phyloP scores from a whole-genome alignment of 106 monocot species.

The Phalaenopsis equestris region DNA sequence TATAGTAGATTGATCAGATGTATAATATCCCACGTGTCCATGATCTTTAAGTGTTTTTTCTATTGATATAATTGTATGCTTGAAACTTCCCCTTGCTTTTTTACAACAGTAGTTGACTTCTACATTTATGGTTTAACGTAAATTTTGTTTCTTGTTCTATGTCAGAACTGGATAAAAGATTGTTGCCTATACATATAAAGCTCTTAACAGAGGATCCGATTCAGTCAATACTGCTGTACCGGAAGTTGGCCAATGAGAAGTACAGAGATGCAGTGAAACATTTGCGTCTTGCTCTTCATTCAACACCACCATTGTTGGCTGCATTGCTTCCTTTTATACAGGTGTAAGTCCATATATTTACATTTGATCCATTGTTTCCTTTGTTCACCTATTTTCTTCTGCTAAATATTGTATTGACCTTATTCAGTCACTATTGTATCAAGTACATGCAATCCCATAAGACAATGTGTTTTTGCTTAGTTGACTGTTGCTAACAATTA shows the following conservation, averaged over 20 bases:
- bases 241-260: constrained; percentile 31
- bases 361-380: neutral
- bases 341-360: constrained; percentile 21
- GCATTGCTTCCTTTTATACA: constrained; percentile 66
- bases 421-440: neutral
- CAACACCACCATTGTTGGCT: constrained; percentile 44
- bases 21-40: neutral
- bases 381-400: neutral
- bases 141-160: neutral
- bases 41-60: neutral
- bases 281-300: constrained; percentile 58
- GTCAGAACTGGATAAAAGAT: constrained; percentile 38
- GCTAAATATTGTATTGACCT: neutral
- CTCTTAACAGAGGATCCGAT: constrained; percentile 23
- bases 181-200: constrained; percentile 45
- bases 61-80: no score
- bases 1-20: neutral
- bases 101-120: neutral
- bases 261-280: constrained; percentile 51
- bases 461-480: neutral
- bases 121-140: neutral
- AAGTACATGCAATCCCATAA: neutral
- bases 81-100: neutral
- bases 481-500: neutral
- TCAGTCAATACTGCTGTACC: constrained; percentile 19